Base-by-base conservation (phyloP, 768 basidiomycete genomes). In the Leucosporidium yakuticum region DNA sequence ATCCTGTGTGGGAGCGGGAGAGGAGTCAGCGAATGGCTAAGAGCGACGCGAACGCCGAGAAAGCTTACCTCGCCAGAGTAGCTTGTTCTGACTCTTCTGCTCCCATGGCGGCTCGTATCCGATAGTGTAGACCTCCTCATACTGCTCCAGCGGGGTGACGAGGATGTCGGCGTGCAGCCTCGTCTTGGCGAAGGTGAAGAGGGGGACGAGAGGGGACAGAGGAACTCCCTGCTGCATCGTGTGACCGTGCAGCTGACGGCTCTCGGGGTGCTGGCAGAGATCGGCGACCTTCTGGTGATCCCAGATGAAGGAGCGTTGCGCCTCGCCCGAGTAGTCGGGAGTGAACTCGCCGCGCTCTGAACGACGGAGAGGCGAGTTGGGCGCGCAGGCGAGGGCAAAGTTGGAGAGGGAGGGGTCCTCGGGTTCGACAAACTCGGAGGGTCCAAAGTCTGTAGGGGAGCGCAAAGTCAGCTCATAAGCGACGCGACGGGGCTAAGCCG, bases 141-240 rank as follows among this genome's bases (percentile, higher is more conserved):
- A 90, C 78, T 99, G 97, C 77, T 99, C 98, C 78, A 98, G 92
- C 70, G 90, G 93, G 0, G 94, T 94, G 68, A 96, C 90, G 60
- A 89, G 82, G 71, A 99, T 91, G 75, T 98, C 96, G 71, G 86
- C 80, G 76, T 88, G 97, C 0, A 94, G 92, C 34, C 80, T 80
- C 0, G 87, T 86, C 75, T 88, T 91, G 0, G 92, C 90, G 2
- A 94, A 94, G 8, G 91, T 91, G 79, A 99, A 89, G 36, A 99
- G 85, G 8, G 75, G 75, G 4, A 76, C 74, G 63, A 76, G 59
- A 15, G 72, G 72, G 15, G 70, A 69, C 57, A 73, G 61, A 0
- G 67, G 70, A 4, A 74, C 69, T 23, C 71, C 70, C 29, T 70
- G 71, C 32, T 68, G 62, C 59, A 68, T 58, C 59, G 74, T 76